A percentile compares a stretch with the other conserved stretches of the same genome.
Conservation (phyloP, 2,329 filamentous ascomycete species). For the Fusarium sp. region DNA sequence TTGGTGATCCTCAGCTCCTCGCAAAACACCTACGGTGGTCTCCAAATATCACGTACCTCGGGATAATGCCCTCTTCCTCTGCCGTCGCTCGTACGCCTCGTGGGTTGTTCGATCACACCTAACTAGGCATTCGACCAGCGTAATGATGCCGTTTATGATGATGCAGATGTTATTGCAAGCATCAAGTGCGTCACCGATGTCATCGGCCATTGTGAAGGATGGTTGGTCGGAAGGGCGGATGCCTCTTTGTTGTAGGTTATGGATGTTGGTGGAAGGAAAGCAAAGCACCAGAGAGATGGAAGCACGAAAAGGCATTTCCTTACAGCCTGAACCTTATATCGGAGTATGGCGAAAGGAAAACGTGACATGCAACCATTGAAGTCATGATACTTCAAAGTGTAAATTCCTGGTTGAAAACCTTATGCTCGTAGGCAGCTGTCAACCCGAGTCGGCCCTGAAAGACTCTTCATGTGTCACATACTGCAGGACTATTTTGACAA, state of each 20-base stretch:
- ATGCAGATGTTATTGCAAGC: too few relatives aligned
- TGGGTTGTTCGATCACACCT: too few relatives aligned
- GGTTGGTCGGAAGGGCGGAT: background rate
- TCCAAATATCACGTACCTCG: too few relatives aligned
- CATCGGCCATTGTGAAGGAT: too few relatives aligned
- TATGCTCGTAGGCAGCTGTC: background rate
- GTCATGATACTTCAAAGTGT: background rate
- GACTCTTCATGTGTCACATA: background rate
- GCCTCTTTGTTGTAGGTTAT: background rate
- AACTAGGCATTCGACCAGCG: too few relatives aligned
- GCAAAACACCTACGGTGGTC: accelerated
- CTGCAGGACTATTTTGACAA: too few relatives aligned
- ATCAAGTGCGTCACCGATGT: too few relatives aligned
- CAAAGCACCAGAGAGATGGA: background rate
- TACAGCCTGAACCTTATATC: background rate
- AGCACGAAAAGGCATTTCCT: background rate
- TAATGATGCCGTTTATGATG: too few relatives aligned
- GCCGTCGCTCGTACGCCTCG: too few relatives aligned
- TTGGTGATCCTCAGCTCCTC: accelerated
- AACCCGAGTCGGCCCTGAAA: background rate
- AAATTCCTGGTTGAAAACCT: background rate
- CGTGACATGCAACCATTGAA: background rate
- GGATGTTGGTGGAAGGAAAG: background rate
- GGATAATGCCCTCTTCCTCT: too few relatives aligned
- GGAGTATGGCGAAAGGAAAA: background rate